Conservation (phyloP, 441 rosid genomes). For the Populus trichocarpa region DNA sequence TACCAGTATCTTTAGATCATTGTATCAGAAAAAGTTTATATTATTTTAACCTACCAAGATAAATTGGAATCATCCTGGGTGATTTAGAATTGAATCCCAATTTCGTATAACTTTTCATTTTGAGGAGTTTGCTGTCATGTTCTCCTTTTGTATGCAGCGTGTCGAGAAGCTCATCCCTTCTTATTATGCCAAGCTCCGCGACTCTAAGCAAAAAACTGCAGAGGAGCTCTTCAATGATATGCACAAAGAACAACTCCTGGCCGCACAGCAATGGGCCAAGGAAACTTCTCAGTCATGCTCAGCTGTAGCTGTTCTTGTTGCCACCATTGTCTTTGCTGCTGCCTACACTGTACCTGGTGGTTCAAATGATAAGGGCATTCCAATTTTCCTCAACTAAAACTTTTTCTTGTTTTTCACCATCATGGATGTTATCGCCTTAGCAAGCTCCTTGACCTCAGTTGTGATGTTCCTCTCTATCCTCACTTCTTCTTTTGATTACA, state of each 20-base stretch:
- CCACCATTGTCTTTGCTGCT: slow-evolving; percentile 23
- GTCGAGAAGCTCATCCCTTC: slow-evolving; percentile 1
- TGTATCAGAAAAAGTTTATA: too few relatives aligned
- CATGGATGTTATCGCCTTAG: slow-evolving; percentile 13
- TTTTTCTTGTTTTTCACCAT: slow-evolving; percentile 10
- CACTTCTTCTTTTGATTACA: slow-evolving; percentile 3
- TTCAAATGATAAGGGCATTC: slow-evolving; percentile 1
- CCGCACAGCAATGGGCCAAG: slow-evolving; percentile 18
- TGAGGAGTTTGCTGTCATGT: too few relatives aligned
- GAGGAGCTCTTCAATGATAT: not conserved
- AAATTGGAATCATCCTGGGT: too few relatives aligned
- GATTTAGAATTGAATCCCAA: too few relatives aligned
- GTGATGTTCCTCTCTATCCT: slow-evolving; percentile 23
- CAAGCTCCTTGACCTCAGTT: slow-evolving; percentile 16
- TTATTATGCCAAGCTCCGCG: not conserved
- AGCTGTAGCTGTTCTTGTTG: slow-evolving; percentile 9
- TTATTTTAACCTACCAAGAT: too few relatives aligned
- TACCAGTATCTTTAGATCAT: not conserved
- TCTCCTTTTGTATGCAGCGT: not conserved
- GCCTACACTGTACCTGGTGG: slow-evolving; percentile 29
- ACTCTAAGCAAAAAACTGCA: not conserved
- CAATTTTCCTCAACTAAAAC: slow-evolving; percentile 3
- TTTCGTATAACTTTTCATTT: too few relatives aligned
- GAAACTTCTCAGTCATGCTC: slow-evolving; percentile 24
- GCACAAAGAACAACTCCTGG: not conserved